Conservation (phyloP, 768 basidiomycete species). For the Leccinum olivaceopallidum region DNA sequence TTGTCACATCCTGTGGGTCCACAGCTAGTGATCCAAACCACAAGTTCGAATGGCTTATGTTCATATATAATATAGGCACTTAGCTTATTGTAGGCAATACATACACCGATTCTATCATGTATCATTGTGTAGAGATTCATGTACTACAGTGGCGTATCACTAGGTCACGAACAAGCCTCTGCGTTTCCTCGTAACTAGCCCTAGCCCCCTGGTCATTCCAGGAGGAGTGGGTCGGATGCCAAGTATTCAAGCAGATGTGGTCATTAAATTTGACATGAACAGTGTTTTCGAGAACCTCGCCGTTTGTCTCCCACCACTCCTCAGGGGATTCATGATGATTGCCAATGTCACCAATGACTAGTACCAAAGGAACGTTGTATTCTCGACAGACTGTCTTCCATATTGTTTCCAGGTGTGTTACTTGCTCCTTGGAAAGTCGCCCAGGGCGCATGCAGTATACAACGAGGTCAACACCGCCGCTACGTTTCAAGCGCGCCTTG, state of each 20-base stretch:
- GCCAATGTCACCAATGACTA: constrained; percentile 18
- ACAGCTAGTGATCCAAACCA: no score
- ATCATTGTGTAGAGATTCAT: neutral
- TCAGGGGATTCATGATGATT: constrained; percentile 19
- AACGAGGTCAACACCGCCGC: constrained; percentile 28
- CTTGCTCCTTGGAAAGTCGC: constrained; percentile 32
- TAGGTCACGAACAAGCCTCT: constrained; percentile 13
- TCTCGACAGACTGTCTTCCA: constrained; percentile 15
- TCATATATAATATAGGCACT: no score
- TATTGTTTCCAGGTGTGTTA: constrained; percentile 35
- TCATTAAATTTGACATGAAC: constrained; percentile 20
- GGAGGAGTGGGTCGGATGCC: constrained; percentile 17
- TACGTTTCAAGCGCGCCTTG: constrained; percentile 13
- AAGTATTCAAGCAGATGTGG: constrained; percentile 20
- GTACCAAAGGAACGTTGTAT: constrained; percentile 14
- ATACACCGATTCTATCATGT: constrained; percentile 5
- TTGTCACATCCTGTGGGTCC: no score
- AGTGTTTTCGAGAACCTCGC: constrained; percentile 2
- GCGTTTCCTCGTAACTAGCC: constrained; percentile 18
- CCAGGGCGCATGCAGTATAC: constrained; percentile 40
- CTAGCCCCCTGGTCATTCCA: constrained; percentile 14
- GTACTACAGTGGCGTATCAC: constrained; percentile 15
- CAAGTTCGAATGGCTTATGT: no score
- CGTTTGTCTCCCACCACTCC: constrained; percentile 23
- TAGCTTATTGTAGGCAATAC: neutral